A percentile compares a stretch with the other conserved stretches of the same genome.
Conservation (phyloP, 1,284 basidiomycete genomes). For the Coniferiporia sulphurascens region DNA sequence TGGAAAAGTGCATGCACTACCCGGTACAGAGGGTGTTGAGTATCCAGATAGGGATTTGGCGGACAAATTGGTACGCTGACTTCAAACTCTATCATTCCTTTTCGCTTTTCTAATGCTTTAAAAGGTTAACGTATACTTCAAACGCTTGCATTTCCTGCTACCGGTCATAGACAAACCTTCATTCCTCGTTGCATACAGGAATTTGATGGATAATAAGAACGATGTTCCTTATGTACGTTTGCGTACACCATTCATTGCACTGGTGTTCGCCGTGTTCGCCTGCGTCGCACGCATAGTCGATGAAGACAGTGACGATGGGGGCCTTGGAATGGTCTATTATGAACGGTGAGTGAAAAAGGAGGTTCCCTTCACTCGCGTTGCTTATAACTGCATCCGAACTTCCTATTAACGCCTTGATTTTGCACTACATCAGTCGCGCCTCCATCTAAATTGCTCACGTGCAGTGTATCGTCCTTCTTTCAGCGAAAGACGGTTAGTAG, state of each 20-base stretch:
- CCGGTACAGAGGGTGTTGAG: constrained; percentile 81
- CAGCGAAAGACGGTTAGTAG: constrained; percentile 26
- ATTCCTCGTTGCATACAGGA: constrained; percentile 67
- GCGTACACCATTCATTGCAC: constrained; percentile 68
- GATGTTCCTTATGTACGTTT: constrained; percentile 47
- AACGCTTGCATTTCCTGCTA: constrained; percentile 78
- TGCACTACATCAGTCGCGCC: constrained; percentile 84
- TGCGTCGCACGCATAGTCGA: constrained; percentile 74
- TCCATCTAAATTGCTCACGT: constrained; percentile 81
- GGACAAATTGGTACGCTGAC: constrained; percentile 61
- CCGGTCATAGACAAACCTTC: constrained; percentile 80
- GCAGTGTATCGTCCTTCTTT: constrained; percentile 81
- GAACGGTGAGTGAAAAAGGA: constrained; percentile 54
- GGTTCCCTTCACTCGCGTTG: constrained; percentile 7
- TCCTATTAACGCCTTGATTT: constrained; percentile 64
- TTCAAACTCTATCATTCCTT: constrained; percentile 13
- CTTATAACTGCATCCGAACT: constrained; percentile 22
- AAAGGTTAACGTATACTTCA: constrained; percentile 81
- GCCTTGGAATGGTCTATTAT: constrained; percentile 83
- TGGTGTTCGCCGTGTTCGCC: constrained; percentile 81
- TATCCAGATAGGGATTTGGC: constrained; percentile 79
- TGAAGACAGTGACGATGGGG: constrained; percentile 72
- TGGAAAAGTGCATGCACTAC: constrained; percentile 79
- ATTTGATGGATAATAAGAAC: constrained; percentile 65
- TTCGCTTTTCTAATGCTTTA: constrained; percentile 18